Evolutionary conservation across 345 rosid genomes (phyloP), one percentile per base, ranked within the genome.

Genomic region (Streptanthus diversifolius): DNA sequence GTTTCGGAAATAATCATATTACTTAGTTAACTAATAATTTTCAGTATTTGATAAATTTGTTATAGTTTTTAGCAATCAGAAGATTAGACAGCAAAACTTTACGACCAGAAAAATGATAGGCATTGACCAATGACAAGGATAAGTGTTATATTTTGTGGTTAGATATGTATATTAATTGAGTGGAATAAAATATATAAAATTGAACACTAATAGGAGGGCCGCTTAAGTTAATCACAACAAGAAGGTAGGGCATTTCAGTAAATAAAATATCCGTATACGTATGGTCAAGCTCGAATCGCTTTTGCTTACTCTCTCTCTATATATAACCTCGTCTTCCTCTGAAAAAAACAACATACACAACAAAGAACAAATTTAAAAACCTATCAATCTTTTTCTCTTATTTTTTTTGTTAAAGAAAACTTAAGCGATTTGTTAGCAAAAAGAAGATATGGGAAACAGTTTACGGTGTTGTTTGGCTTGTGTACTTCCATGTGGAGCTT

Each of bases 401-500:
- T 33, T 49, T 22, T 1, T 35, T n/a, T 15, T 14, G 3, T 22
- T n/a, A 5, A 17, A n/a, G 15, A 47, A 44, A 52, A 39, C 53
- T 2, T n/a, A 6, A 35, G 5, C 32, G n/a, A 71, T 52, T 29
- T 37, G 37, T 33, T 44, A 32, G 30, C 44, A 45, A 66, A 12
- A 66, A 12, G 73, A 27, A 13, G 30, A 21, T 27, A 93, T 95
- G 99, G 97, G 99, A 12, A 95, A 95, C 68, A 90, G 90, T 71
- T 77, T 95, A 76, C 84, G 95, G 65, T 95, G 96, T 49, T 95
- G 96, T 72, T 80, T 95, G 84, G 95, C 96, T 33, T 95, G 98
- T 73, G 86, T 95, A 57, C 90, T 91, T 79, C 97, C 99, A 1
- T 91, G 93, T 68, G 99, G 98, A 54, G 99, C 98, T 45, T 85